Percentiles rank a stretch among this genome's conserved stretches.
These are phyloP conservation scores for Eimeria zaria DNA, from an alignment of 169 alveolate species.

Conservation along the genomic window DNA sequence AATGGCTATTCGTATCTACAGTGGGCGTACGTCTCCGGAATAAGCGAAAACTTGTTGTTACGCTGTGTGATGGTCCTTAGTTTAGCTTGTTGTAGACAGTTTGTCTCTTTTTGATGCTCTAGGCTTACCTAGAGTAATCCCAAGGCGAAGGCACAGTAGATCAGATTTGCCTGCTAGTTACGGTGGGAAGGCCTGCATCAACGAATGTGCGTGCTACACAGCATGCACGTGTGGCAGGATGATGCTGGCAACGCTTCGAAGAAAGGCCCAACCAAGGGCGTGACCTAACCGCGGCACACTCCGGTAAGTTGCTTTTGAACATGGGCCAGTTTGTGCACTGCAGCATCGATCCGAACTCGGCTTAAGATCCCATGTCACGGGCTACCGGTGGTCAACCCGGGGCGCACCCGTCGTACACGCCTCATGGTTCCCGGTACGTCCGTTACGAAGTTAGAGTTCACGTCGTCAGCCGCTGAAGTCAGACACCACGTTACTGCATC, in stretches of 20 bases:
- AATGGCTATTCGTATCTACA: neutral
- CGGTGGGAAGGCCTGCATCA: neutral
- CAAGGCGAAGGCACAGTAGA: neutral
- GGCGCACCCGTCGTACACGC: neutral
- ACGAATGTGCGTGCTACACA: neutral
- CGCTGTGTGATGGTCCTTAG: neutral
- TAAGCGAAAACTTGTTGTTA: neutral
- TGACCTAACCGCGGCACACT: neutral
- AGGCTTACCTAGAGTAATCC: neutral
- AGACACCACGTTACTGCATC: neutral
- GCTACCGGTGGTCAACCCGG: neutral
- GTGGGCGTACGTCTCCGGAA: neutral
- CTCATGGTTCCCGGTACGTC: neutral
- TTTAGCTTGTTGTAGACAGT: neutral
- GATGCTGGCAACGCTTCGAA: neutral
- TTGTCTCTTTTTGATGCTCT: neutral
- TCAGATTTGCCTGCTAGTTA: neutral
- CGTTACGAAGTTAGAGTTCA: too few species aligned
- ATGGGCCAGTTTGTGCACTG: neutral
- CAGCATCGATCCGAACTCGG: neutral
- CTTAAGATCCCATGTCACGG: neutral
- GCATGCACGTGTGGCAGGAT: too few species aligned
- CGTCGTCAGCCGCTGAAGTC: neutral
- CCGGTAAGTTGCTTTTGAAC: neutral
- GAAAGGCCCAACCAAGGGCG: neutral